Evolutionary conservation across 2,329 filamentous ascomycete genomes (phyloP), one percentile per base, ranked within the genome.

Genomic region (Spiromastix sp.): DNA sequence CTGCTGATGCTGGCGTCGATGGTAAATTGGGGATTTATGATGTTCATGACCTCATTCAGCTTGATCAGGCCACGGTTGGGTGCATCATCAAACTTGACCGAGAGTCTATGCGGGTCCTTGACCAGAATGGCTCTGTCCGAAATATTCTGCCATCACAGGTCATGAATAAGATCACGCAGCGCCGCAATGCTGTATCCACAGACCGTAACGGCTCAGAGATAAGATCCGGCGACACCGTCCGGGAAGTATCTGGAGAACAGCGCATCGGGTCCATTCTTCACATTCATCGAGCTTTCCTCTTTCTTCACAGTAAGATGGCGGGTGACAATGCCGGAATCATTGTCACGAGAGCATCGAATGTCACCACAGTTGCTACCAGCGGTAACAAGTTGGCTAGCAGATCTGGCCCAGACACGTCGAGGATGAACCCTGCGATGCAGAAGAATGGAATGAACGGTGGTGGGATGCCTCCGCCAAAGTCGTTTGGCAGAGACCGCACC

Each of bases 141-240:
- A 83, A 82, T 43, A 70, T 93, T 3, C 77, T 95, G 56, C 87
- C 87, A 12, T 93, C 89, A 1, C 86, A 93, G 55, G 86, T 98
- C 44, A 79, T 85, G 17, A 91, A 91, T 61, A 87, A 86, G 56
- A 71, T 96, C 30, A 82, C 85, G 3, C 78, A 78, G 51, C 80
- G 86, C 43, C 84, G 82, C 50, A 75, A 82, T 43, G 85, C 85
- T 7, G 86, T 96, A 8, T 89, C 91, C 3, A 91, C 89, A 7
- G 91, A 98, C 55, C 78, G 85, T 39, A 86, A 89, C 49, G 89
- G 91, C 9, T 86, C 87, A 11, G 91, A 98, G 57, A 94, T 98
- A 45, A 77, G 86, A 40, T 69, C 80, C 11, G 89, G 93, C 38
- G 91, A 98, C 55, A 87, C 85, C 2, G 85, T 98, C 40, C 89